These are phyloP conservation scores for Scutellospora calospora DNA, from an alignment of 371 early-diverging fungal genomes.

Conservation along the genomic window DNA sequence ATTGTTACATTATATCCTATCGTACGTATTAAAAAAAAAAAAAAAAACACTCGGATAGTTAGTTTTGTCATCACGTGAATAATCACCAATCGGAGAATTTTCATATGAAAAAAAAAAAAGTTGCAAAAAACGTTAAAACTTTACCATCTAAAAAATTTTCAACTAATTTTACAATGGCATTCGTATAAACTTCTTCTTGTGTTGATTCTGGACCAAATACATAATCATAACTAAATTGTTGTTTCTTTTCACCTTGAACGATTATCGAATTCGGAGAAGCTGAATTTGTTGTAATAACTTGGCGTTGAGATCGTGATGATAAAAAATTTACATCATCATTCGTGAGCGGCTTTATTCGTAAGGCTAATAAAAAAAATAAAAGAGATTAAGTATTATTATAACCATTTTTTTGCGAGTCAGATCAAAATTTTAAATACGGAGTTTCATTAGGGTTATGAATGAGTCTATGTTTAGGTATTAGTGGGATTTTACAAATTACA, in stretches of 20 bases:
- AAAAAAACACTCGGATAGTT: background rate
- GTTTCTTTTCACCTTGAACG: conserved; percentile 51
- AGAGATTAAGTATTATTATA: background rate
- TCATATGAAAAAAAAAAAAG: background rate
- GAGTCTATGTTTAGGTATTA: no score
- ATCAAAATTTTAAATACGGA: background rate
- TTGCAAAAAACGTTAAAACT: no score
- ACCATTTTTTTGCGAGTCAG: background rate
- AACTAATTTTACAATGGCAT: conserved; percentile 75
- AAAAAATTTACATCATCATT: conserved; percentile 11
- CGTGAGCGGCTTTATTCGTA: conserved; percentile 41
- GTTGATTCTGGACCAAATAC: conserved; percentile 73
- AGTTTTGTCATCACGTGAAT: background rate
- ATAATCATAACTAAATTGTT: conserved; percentile 79
- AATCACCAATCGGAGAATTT: background rate
- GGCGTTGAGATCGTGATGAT: conserved; percentile 38
- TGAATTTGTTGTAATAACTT: conserved; percentile 15
- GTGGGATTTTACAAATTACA: no score
- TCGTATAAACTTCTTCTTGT: conserved; percentile 81
- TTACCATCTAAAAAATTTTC: conserved; percentile 89
- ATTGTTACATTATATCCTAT: conserved; percentile 94
- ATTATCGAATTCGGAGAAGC: conserved; percentile 21
- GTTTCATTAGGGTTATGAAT: no score
- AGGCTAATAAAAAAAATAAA: conserved; percentile 8
- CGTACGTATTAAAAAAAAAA: background rate